These are phyloP conservation scores for Tylopilus subfusipes DNA, from an alignment of 768 basidiomycete species.

Conservation along the genomic window DNA sequence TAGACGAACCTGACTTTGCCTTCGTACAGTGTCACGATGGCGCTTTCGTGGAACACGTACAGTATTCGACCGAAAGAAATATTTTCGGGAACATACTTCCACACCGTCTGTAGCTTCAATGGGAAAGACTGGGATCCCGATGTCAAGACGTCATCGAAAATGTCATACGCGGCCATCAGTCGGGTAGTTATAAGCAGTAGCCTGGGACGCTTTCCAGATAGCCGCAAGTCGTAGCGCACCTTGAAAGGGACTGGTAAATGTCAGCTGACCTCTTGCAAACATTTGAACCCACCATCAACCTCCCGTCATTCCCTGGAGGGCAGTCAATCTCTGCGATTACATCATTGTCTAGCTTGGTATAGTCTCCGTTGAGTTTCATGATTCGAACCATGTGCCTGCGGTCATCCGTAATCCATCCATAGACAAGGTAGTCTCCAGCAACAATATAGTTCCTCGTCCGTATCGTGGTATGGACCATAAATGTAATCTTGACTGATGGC, in stretches of 20 bases:
- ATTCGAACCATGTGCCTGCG: conserved; percentile 28
- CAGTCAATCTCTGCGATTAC: conserved; percentile 27
- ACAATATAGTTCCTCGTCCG: conserved; percentile 25
- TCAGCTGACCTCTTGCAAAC: background rate
- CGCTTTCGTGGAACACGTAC: conserved; percentile 25
- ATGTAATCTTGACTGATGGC: conserved; percentile 25
- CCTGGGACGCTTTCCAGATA: conserved; percentile 25
- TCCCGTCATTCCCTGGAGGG: conserved; percentile 26
- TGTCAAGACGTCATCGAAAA: conserved; percentile 18
- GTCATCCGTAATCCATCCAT: conserved; percentile 30
- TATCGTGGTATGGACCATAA: conserved; percentile 22
- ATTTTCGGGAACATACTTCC: conserved; percentile 20
- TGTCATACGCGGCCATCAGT: conserved; percentile 28
- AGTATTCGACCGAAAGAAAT: conserved; percentile 29
- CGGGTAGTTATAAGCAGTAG: conserved; percentile 26
- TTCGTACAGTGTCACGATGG: conserved; percentile 26
- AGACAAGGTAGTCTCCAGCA: conserved; percentile 26
- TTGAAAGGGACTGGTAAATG: conserved; percentile 3
- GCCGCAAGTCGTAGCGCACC: conserved; percentile 30
- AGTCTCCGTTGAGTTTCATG: conserved; percentile 29
- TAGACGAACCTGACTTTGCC: conserved; percentile 26
- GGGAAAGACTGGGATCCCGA: conserved; percentile 7
- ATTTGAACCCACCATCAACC: conserved; percentile 20
- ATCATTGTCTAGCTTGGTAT: conserved; percentile 20
- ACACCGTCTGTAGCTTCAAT: conserved; percentile 11